Conservation (phyloP, 2,329 filamentous ascomycete species). For the Diaporthe ampelina region DNA sequence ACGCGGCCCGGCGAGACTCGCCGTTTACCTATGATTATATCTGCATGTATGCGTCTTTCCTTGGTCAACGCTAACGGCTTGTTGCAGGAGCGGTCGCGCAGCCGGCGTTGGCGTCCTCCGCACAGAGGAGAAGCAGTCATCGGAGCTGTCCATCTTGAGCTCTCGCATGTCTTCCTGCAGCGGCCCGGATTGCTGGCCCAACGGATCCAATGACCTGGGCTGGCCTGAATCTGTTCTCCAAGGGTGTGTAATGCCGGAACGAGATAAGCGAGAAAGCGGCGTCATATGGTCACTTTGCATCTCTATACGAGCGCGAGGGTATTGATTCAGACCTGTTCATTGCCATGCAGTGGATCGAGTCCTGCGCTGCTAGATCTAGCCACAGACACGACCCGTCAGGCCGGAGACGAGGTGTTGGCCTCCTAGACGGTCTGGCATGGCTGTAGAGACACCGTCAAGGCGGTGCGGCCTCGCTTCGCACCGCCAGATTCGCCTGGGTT, state of each 20-base stretch:
- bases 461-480: conserved; percentile 26
- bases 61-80: conserved; percentile 40
- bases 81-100: conserved; percentile 39
- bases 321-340: conserved; percentile 15
- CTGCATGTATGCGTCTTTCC: conserved; percentile 34
- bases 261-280: conserved; percentile 41
- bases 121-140: conserved; percentile 27
- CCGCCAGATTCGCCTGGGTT: conserved; percentile 21
- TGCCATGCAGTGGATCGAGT: conserved; percentile 6
- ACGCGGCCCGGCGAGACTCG: conserved; percentile 18
- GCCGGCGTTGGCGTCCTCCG: conserved; percentile 29
- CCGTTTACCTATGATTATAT: conserved; percentile 27
- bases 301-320: conserved; percentile 11
- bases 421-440: background rate
- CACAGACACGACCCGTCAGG: conserved; percentile 28
- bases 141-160: conserved; percentile 32
- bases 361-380: conserved; percentile 5
- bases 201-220: conserved; percentile 30
- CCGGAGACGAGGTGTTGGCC: conserved; percentile 35
- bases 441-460: conserved; percentile 8
- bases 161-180: conserved; percentile 31
- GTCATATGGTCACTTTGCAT: conserved; percentile 29
- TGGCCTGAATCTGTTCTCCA: conserved; percentile 19
- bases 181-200: conserved; percentile 19
- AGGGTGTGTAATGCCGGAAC: conserved; percentile 31